Base-by-base conservation (phyloP, 768 basidiomycete species). In the Podaxis mareebaensis region DNA sequence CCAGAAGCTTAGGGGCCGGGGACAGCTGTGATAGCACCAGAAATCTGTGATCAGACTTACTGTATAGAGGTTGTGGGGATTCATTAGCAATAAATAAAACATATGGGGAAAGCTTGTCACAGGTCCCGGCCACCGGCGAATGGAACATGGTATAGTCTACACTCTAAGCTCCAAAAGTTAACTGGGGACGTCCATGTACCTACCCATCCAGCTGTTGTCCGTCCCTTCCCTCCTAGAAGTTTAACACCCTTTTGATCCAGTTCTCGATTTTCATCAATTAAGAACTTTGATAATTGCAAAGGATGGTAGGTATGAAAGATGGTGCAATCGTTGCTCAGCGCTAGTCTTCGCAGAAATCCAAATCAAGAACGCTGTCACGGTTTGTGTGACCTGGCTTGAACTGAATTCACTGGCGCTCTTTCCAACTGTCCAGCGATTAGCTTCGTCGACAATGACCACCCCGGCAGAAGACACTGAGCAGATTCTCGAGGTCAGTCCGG, bases 401-500 rank as follows among this genome's bases (percentile, higher is more conserved):
- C 12, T 15, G 12, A 22, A 24, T 12, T 13, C 12, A 11, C 26
- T 10, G 15, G 49, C 49, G 13, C 15, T 44, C 26, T 24, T 24
- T 49, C 49, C 12, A 7, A 13, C 49, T 51, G 20, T 22, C 22
- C 22, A 12, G 20, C 10, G 49, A 24, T 6, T 22, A 28, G 26
- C 49, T 51, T 1, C 49, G 36, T 33, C 36, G 48, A 52, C 61
- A 6, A 63, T 63, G 61, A 39, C 54, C 4, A 20, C 36, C 24
- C 46, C 30, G 15, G 39, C 54, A 36, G 61, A 39, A 33, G 61
- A 63, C 33, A 63, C 55, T 7, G 46, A 63, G 26, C 54, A 63
- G 1, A 63, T 63, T 22, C 38, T 63, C 26, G 61, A 63, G 54
- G 61, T 57, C 17, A 51, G 52, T 39, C 20, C 5, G 7, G 1